These are phyloP conservation scores for Fragosphaeria purpurea DNA, from an alignment of 2,329 filamentous ascomycete genomes.

Conservation along the genomic window DNA sequence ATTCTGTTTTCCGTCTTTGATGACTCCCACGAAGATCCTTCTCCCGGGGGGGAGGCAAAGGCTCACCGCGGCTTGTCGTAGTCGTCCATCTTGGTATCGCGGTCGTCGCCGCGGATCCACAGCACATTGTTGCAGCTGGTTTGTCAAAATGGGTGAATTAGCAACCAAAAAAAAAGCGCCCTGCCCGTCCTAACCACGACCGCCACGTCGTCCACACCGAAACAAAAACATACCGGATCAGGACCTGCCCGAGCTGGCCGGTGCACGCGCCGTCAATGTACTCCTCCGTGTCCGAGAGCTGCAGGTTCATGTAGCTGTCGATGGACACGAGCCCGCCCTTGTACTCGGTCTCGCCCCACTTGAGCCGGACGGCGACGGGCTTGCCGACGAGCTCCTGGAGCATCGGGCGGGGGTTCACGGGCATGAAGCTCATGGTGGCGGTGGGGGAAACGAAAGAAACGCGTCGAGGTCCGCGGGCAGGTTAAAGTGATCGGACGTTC, in stretches of 20 bases:
- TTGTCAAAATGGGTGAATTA: not conserved
- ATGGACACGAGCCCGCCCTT: constrained; percentile 80
- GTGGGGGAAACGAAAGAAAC: not conserved
- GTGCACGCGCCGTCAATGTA: constrained; percentile 81
- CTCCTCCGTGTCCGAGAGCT: constrained; percentile 83
- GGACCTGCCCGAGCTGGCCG: constrained; percentile 75
- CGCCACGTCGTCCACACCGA: no score
- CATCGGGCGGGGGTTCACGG: constrained; percentile 93
- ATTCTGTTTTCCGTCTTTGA: not conserved
- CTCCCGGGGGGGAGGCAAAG: no score
- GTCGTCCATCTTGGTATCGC: constrained; percentile 48
- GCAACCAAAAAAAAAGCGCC: not conserved
- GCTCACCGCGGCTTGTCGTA: constrained; percentile 14
- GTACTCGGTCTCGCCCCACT: constrained; percentile 98
- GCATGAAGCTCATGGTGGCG: constrained; percentile 51
- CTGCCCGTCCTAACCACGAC: not conserved
- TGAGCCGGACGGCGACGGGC: constrained; percentile 81
- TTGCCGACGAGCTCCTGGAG: constrained; percentile 90
- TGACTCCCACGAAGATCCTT: not conserved
- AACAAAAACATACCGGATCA: constrained; percentile 59
- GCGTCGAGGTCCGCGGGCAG: not conserved
- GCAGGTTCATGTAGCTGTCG: constrained; percentile 98
- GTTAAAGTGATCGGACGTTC: not conserved
- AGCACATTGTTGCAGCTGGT: constrained; percentile 71
- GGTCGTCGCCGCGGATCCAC: constrained; percentile 62